Conservation (phyloP, 2,329 filamentous ascomycete genomes). For the Rhinocladiella similis region DNA sequence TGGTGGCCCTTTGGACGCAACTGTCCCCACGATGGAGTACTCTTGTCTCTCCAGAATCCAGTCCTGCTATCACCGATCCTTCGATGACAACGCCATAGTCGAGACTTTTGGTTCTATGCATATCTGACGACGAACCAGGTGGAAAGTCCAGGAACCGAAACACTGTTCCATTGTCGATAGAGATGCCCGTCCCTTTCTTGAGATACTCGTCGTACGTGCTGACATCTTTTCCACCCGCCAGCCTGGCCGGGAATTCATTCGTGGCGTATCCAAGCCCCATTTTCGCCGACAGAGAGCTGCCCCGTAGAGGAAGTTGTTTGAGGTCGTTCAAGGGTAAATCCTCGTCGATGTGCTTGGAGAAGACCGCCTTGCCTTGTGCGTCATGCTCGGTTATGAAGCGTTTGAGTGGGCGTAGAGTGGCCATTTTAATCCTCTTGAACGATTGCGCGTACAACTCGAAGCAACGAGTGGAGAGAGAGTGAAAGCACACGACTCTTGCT, state of each 20-base stretch:
- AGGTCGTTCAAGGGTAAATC: constrained; percentile 6
- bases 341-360: background rate
- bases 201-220: constrained; percentile 2
- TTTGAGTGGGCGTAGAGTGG: background rate
- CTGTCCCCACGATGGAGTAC: constrained; percentile 52
- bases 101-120: constrained; percentile 56
- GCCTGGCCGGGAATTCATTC: background rate
- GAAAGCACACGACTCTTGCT: no score
- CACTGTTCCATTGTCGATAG: constrained; percentile 8
- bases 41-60: constrained; percentile 52
- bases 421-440: background rate
- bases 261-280: constrained; percentile 10
- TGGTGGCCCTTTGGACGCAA: constrained; percentile 52
- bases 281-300: background rate
- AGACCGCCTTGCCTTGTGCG: background rate
- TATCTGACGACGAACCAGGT: constrained; percentile 42
- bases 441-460: no score
- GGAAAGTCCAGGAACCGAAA: constrained; percentile 42
- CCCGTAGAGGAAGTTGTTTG: background rate
- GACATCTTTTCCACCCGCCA: constrained; percentile 7
- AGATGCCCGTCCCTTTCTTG: constrained; percentile 6
- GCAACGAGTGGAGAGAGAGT: no score
- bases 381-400: constrained; percentile 7
- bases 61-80: constrained; percentile 50
- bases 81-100: constrained; percentile 58